phyloP scores from a whole-genome alignment of 179 eudicot species.

The Beta corolliflora region DNA sequence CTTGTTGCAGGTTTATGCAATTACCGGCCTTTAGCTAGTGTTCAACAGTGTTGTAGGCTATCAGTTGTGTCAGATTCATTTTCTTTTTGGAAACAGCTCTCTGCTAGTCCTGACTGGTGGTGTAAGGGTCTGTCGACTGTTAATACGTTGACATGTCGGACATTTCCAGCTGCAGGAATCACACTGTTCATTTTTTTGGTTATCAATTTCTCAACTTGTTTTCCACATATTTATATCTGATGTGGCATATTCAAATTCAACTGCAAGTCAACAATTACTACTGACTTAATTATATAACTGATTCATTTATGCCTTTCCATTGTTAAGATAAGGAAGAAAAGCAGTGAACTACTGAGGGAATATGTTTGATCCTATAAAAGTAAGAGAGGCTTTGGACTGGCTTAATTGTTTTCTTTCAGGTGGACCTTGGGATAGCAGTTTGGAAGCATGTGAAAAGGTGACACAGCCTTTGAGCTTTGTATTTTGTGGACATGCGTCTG shows the following conservation, averaged over 20 bases:
- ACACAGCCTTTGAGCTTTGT: not conserved
- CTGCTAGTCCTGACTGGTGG: not conserved
- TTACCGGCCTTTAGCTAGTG: not conserved
- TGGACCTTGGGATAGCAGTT: not conserved
- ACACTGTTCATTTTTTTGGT: not conserved
- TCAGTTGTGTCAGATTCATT: not conserved
- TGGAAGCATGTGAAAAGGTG: not conserved
- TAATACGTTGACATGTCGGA: not conserved
- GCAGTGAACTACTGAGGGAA: not conserved
- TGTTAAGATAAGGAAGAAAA: not conserved
- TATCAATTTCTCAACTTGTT: not conserved
- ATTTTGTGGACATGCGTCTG: not conserved
- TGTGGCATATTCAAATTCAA: not conserved
- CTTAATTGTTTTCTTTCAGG: not conserved
- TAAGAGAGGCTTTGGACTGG: not conserved
- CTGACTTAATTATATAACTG: not conserved
- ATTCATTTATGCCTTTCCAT: not conserved
- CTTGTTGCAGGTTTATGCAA: not conserved
- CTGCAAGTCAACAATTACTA: not conserved
- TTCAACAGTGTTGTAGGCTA: not conserved
- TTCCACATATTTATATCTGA: not conserved
- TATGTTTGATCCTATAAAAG: not conserved
- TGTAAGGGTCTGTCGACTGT: not conserved
- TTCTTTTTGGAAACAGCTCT: not conserved
- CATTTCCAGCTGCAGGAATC: not conserved